These are phyloP conservation scores for Penicillium nucicola DNA, from an alignment of 495 filamentous ascomycete species.

Conservation along the genomic window DNA sequence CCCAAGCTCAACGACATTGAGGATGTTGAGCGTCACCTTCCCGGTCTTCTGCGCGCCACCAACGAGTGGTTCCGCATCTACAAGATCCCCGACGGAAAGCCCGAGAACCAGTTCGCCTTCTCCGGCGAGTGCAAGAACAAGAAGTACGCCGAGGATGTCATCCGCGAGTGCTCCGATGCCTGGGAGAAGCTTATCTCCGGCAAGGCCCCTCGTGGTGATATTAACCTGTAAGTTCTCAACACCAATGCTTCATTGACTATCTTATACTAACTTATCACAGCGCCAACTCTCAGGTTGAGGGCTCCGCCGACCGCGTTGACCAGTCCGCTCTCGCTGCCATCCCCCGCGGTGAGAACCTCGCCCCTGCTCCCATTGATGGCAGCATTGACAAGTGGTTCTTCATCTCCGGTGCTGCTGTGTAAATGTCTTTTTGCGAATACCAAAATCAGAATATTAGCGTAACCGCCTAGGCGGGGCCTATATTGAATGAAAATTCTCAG, in stretches of 20 bases:
- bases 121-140: conserved; percentile 99
- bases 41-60: conserved; percentile 91
- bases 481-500: not conserved
- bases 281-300: conserved; percentile 70
- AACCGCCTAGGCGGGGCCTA: no score
- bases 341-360: conserved; percentile 67
- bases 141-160: conserved; percentile 93
- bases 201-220: conserved; percentile 70
- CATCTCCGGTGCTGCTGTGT: conserved; percentile 95
- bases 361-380: conserved; percentile 85
- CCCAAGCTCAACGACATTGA: conserved; percentile 97
- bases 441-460: conserved; percentile 6
- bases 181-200: conserved; percentile 95
- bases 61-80: conserved; percentile 99
- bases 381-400: conserved; percentile 99
- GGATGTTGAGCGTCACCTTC: conserved; percentile 98
- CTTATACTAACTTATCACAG: conserved; percentile 45
- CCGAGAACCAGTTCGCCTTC: conserved; percentile 99
- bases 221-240: conserved; percentile 68
- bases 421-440: conserved; percentile 33
- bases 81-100: conserved; percentile 99
- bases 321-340: conserved; percentile 65
- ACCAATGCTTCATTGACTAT: not conserved
- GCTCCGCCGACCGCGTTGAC: conserved; percentile 66
- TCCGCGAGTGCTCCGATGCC: conserved; percentile 92